Evolutionary conservation across 257 asterid genomes (phyloP).

Genomic region (Solanum habrochaites): DNA sequence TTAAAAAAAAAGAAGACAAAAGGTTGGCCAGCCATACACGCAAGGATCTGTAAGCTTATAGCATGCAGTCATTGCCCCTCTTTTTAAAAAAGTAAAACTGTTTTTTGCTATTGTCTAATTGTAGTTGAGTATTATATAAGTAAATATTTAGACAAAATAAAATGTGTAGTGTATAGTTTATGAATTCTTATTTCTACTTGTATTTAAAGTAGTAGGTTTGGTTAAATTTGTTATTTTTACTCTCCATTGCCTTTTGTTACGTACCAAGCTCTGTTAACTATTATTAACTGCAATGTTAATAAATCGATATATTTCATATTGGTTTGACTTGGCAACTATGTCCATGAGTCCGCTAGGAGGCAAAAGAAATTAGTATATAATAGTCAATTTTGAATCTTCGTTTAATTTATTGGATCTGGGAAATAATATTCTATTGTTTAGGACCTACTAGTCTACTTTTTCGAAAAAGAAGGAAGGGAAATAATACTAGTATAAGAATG

Average conservation of each 20-base stretch:
- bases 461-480: neutral
- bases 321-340: neutral
- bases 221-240: neutral
- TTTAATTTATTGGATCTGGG: neutral
- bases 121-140: neutral
- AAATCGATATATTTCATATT: neutral
- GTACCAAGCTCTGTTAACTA: neutral
- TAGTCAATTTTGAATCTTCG: neutral
- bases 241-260: neutral
- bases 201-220: neutral
- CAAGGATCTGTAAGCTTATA: neutral
- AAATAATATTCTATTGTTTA: neutral
- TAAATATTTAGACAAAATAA: neutral
- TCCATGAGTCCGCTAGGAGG: neutral
- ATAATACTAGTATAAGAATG: neutral
- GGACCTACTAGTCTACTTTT: neutral
- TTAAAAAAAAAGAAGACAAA: neutral
- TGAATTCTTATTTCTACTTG: neutral
- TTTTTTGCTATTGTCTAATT: neutral
- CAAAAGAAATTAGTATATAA: neutral
- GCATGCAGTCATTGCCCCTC: neutral
- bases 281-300: neutral
- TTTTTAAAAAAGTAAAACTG: neutral
- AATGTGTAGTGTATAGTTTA: neutral
- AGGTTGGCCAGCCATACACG: neutral